Evolutionary conservation across 2,329 filamentous ascomycete species (phyloP).

Genomic region (Lojkania enalia): DNA sequence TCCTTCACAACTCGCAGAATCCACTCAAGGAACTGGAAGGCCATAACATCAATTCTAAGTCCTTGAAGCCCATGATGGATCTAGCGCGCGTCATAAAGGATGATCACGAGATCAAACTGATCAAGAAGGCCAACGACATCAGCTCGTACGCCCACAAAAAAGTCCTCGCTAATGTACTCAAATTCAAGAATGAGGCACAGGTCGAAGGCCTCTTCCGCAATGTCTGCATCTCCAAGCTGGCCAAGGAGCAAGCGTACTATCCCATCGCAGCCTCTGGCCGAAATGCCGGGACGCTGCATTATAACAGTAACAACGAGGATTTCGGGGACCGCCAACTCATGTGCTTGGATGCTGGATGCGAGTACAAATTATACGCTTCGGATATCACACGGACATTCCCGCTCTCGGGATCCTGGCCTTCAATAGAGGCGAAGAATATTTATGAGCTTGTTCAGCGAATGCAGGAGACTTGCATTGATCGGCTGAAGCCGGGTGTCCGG

Average conservation of each 20-base stretch:
- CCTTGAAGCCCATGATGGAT: conserved; percentile 73
- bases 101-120: conserved; percentile 77
- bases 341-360: conserved; percentile 84
- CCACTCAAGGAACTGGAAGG: conserved; percentile 16
- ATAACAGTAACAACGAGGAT: conserved; percentile 75
- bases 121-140: conserved; percentile 79
- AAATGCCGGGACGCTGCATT: conserved; percentile 88
- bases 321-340: conserved; percentile 72
- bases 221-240: conserved; percentile 71
- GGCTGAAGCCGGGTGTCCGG: conserved; percentile 68
- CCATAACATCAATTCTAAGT: conserved; percentile 31
- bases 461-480: conserved; percentile 73
- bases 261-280: conserved; percentile 83
- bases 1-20: conserved; percentile 37
- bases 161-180: conserved; percentile 66
- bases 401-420: conserved; percentile 68
- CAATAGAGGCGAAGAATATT: conserved; percentile 69
- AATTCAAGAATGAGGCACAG: conserved; percentile 76
- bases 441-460: conserved; percentile 79
- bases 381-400: conserved; percentile 91
- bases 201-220: conserved; percentile 78
- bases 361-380: conserved; percentile 82
- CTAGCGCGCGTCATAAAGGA: conserved; percentile 80
- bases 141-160: conserved; percentile 75
- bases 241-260: conserved; percentile 79